Conservation (phyloP, 768 basidiomycete genomes). For the Paxillus rubicundulus region DNA sequence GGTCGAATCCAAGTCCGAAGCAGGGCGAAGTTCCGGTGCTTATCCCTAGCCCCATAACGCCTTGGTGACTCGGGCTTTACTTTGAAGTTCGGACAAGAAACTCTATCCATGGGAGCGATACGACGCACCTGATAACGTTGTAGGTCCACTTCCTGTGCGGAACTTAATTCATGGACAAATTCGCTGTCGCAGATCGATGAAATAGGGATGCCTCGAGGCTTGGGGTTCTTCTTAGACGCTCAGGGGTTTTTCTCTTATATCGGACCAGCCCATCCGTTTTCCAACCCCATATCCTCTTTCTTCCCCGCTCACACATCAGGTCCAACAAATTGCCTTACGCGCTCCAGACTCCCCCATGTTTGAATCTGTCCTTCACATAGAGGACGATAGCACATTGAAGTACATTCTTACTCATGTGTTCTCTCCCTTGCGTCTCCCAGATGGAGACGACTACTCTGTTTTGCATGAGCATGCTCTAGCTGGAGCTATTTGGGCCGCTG, state of each 20-base stretch:
- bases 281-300: background rate
- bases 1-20: too few relatives aligned
- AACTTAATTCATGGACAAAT: background rate
- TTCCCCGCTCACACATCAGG: background rate
- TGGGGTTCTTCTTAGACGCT: background rate
- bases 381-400: background rate
- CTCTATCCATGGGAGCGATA: too few relatives aligned
- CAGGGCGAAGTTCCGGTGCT: too few relatives aligned
- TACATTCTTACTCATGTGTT: slow-evolving; percentile 14
- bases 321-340: too few relatives aligned
- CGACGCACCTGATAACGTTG: background rate
- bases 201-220: background rate
- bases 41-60: too few relatives aligned
- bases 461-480: slow-evolving; percentile 1
- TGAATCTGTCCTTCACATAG: slow-evolving; percentile 21
- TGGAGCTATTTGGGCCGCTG: slow-evolving; percentile 1
- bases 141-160: background rate
- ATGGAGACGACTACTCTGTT: background rate
- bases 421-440: slow-evolving; percentile 2
- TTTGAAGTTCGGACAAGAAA: too few relatives aligned
- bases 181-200: background rate
- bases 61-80: too few relatives aligned
- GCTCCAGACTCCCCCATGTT: slow-evolving; percentile 48
- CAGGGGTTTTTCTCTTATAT: background rate
- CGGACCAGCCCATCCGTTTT: background rate